Conservation (phyloP, 2,329 filamentous ascomycete genomes). For the Penicillium sp. region DNA sequence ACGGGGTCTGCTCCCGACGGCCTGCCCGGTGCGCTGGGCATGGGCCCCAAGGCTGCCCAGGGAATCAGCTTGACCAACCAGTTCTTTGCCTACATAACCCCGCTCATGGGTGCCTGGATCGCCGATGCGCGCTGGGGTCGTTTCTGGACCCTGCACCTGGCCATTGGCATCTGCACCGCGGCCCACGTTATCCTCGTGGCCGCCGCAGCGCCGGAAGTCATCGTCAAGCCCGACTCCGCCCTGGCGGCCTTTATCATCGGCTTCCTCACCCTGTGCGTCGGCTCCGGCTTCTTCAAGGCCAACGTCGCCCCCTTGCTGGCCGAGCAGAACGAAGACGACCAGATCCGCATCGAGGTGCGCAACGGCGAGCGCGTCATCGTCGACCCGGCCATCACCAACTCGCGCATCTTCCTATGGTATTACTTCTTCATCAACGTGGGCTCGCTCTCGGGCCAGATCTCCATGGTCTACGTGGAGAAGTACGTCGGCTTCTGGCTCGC, state of each 20-base stretch:
- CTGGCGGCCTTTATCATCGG: constrained; percentile 69
- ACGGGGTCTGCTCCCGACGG: constrained; percentile 40
- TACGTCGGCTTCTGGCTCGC: constrained; percentile 78
- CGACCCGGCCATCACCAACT: constrained; percentile 70
- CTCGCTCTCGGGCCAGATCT: constrained; percentile 64
- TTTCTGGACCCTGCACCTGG: constrained; percentile 72
- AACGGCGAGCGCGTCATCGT: constrained; percentile 71
- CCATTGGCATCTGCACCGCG: constrained; percentile 65
- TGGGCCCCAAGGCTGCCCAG: constrained; percentile 61
- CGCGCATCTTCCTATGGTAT: constrained; percentile 72
- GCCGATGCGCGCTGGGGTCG: constrained; percentile 73
- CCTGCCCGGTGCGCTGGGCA: constrained; percentile 58
- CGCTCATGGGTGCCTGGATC: constrained; percentile 62
- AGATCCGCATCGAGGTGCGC: constrained; percentile 61
- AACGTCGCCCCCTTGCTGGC: constrained; percentile 76
- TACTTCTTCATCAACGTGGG: constrained; percentile 75
- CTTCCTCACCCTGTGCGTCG: constrained; percentile 72
- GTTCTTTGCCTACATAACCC: constrained; percentile 67
- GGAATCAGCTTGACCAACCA: constrained; percentile 58
- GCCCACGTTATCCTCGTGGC: constrained; percentile 71
- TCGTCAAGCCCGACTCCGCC: constrained; percentile 61
- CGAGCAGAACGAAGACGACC: constrained; percentile 68
- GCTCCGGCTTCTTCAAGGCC: constrained; percentile 79
- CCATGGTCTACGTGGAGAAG: constrained; percentile 76
- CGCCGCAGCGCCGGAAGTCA: constrained; percentile 67